Percentiles rank a stretch among this genome's conserved stretches.
Conservation (phyloP, 495 filamentous ascomycete genomes). For the Neurospora sp. region DNA sequence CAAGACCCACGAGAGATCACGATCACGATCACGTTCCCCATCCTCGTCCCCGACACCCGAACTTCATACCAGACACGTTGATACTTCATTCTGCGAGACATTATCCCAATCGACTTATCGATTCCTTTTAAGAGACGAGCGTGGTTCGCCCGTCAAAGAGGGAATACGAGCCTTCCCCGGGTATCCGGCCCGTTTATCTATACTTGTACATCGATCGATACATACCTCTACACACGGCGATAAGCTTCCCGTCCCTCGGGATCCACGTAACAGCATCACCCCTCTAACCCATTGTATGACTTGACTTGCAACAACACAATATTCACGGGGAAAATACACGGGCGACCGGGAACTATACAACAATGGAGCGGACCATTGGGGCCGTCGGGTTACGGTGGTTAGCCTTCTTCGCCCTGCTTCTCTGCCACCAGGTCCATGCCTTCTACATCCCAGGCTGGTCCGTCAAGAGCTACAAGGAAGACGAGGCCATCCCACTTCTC, state of each 20-base stretch:
- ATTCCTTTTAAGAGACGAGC: neutral
- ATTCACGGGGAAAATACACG: neutral
- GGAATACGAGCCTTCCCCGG: neutral
- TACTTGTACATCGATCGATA: neutral
- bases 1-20: neutral
- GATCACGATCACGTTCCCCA: neutral
- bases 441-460: slow-evolving; percentile 82
- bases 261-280: neutral
- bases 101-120: neutral
- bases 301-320: slow-evolving; percentile 6
- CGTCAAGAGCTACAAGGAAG: slow-evolving; percentile 69
- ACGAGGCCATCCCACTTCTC: slow-evolving; percentile 74
- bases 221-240: neutral
- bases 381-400: slow-evolving; percentile 17
- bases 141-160: neutral
- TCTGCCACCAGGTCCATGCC: slow-evolving; percentile 35
- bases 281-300: neutral
- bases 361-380: slow-evolving; percentile 18
- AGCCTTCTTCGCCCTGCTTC: slow-evolving; percentile 16
- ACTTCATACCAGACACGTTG: neutral
- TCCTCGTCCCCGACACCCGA: neutral
- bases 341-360: neutral
- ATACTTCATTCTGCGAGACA: neutral
- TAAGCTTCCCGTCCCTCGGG: neutral
- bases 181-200: neutral